Evolutionary conservation across 1,284 basidiomycete genomes (phyloP).

Genomic region (Cronartium ribicola): DNA sequence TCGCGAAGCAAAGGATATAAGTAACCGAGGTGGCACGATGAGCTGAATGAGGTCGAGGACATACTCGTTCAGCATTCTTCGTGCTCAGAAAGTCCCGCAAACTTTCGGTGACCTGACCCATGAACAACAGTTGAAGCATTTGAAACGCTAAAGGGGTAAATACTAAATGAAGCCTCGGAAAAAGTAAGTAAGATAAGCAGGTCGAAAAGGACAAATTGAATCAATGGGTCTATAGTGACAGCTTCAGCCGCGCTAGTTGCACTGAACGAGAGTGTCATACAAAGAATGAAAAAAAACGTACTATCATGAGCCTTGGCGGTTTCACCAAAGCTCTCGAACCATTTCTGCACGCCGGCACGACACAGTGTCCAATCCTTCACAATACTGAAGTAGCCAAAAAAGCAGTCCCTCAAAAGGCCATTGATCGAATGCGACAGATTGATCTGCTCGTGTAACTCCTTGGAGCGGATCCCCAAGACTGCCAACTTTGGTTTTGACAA

Average conservation of each 20-base stretch:
- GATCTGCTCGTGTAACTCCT: slow-evolving; percentile 26
- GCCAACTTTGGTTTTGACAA: slow-evolving; percentile 13
- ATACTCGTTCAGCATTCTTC: slow-evolving; percentile 33
- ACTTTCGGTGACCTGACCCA: slow-evolving; percentile 27
- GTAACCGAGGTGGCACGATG: neutral
- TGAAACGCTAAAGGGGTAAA: slow-evolving; percentile 15
- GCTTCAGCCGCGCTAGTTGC: too few species aligned
- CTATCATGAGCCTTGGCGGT: slow-evolving; percentile 17
- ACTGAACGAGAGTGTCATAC: too few species aligned
- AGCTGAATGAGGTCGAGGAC: neutral
- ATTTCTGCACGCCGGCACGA: slow-evolving; percentile 17
- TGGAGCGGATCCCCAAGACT: slow-evolving; percentile 17
- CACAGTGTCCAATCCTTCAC: slow-evolving; percentile 30
- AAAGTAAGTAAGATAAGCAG: neutral
- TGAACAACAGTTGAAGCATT: slow-evolving; percentile 32
- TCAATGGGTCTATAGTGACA: too few species aligned
- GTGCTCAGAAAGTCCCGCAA: slow-evolving; percentile 36
- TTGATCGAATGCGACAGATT: slow-evolving; percentile 28
- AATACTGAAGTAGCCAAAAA: slow-evolving; percentile 30
- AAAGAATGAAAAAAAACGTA: neutral
- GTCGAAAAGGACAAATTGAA: neutral
- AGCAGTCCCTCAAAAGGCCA: slow-evolving; percentile 26
- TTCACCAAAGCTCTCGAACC: slow-evolving; percentile 35
- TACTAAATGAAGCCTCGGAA: neutral
- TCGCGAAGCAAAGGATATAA: neutral